Base-by-base conservation (phyloP, 495 filamentous ascomycete genomes). In the Jackrogersella multiformis region DNA sequence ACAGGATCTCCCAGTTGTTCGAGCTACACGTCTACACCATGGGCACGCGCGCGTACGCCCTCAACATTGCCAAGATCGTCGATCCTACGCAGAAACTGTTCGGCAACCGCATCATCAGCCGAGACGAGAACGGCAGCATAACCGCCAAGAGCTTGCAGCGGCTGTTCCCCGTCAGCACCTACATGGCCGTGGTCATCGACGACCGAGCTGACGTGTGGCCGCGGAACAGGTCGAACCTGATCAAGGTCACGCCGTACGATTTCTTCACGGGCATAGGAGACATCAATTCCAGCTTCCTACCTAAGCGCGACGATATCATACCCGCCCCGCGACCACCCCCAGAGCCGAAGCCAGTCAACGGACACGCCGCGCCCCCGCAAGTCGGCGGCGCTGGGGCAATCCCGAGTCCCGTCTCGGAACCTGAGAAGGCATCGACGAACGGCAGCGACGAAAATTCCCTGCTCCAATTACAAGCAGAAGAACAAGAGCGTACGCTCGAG, bases 131-230 rank as follows among this genome's bases (percentile, higher is more conserved):
- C 74, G 94, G 93, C 36, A 97, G 90, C 72, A 85, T 97, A 77
- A 91, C 87, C 1, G 87, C 90, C 39, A 99, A 99, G 81, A 94
- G 86, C 60, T 83, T 99, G 5, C 90, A 96, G 72, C 87, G 96
- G 13, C 76, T 99, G 32, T 99, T 99, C 76, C 95, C 95, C 13
- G 91, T 96, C 41, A 95, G 97, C 78, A 97, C 94, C 8, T 94
- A 96, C 79, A 99, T 99, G 95, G 95, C 97, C 16, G 93, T 96
- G 24, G 97, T 99, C 71, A 99, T 99, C 63, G 95, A 99, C 76
- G 95, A 99, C 72, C 86, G 95, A 68, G 92, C 92, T 30, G 95
- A 99, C 75, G 94, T 99, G n/a, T 99, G 95, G 95, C 84, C 84
- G n/a, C 88, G 89, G 46, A 98, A 96, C 86, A 89, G 90, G 69